Evolutionary conservation across 2,329 filamentous ascomycete species (phyloP).

Genomic region (Alternaria solani): DNA sequence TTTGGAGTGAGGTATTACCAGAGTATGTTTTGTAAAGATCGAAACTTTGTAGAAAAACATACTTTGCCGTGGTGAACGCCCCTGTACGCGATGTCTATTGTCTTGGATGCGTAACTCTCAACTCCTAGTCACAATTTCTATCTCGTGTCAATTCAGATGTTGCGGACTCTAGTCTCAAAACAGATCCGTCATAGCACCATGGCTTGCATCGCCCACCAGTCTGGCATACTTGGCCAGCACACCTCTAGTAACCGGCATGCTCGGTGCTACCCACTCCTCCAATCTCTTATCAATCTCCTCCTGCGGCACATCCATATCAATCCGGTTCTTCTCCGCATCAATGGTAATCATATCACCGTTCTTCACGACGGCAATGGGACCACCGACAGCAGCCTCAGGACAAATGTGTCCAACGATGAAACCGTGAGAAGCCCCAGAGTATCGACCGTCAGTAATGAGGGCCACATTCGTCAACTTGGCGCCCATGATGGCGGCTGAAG

Average conservation of each 20-base stretch:
- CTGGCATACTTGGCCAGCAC: constrained; percentile 88
- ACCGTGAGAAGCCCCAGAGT: constrained; percentile 86
- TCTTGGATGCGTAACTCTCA: not conserved
- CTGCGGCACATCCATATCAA: constrained; percentile 75
- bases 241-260: constrained; percentile 78
- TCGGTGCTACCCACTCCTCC: constrained; percentile 74
- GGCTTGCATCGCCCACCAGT: constrained; percentile 88
- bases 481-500: constrained; percentile 90
- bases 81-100: not conserved
- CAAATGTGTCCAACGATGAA: constrained; percentile 95
- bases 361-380: constrained; percentile 82
- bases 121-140: too few relatives aligned
- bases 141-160: not conserved
- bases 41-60: not conserved
- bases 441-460: constrained; percentile 90
- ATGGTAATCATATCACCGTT: constrained; percentile 88
- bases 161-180: constrained; percentile 53
- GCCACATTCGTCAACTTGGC: constrained; percentile 87
- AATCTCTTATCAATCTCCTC: constrained; percentile 73
- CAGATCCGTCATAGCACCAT: constrained; percentile 87
- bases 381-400: constrained; percentile 87
- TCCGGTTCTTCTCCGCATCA: constrained; percentile 77
- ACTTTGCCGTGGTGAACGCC: too few relatives aligned
- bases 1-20: too few relatives aligned
- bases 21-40: not conserved